A percentile compares a stretch with the other conserved stretches of the same genome.
Evolutionary conservation across 2,329 filamentous ascomycete genomes (phyloP).

Genomic region (Arthrobotrys iridis): DNA sequence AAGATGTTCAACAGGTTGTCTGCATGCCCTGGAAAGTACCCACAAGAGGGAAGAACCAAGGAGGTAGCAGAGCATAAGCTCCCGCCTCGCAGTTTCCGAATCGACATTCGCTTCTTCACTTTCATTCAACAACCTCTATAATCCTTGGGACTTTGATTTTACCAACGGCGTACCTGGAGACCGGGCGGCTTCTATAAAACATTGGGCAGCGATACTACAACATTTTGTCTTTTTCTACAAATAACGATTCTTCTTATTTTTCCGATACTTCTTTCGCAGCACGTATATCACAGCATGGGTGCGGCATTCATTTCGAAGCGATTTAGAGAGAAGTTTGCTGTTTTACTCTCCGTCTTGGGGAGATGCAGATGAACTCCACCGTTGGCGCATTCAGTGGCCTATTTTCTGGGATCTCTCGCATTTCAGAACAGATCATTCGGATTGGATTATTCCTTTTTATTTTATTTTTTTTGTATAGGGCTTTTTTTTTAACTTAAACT

Average conservation of each 20-base stretch:
- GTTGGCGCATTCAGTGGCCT: constrained; percentile 12
- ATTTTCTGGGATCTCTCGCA: neutral
- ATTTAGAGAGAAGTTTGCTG: neutral
- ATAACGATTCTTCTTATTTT: constrained; percentile 35
- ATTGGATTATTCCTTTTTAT: constrained; percentile 31
- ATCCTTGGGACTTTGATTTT: constrained; percentile 47
- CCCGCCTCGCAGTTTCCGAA: neutral
- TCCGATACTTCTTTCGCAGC: constrained; percentile 23
- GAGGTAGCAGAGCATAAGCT: constrained; percentile 46
- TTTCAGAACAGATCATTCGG: constrained; percentile 16
- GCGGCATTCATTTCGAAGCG: constrained; percentile 35
- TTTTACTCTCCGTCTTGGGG: constrained; percentile 30
- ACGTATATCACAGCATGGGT: constrained; percentile 17
- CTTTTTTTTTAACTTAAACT: constrained; percentile 26
- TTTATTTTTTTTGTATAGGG: constrained; percentile 35
- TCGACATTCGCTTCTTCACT: constrained; percentile 18
- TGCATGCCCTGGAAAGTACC: constrained; percentile 59
- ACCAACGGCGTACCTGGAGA: constrained; percentile 53
- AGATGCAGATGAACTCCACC: neutral
- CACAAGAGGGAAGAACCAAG: constrained; percentile 41
- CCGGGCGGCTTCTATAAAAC: constrained; percentile 43
- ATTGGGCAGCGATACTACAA: constrained; percentile 40
- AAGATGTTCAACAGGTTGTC: constrained; percentile 54
- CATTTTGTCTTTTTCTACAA: constrained; percentile 16
- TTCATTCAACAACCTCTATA: constrained; percentile 19